Evolutionary conservation across 129 eudicot species (phyloP).

Genomic region (Arctium lappa): DNA sequence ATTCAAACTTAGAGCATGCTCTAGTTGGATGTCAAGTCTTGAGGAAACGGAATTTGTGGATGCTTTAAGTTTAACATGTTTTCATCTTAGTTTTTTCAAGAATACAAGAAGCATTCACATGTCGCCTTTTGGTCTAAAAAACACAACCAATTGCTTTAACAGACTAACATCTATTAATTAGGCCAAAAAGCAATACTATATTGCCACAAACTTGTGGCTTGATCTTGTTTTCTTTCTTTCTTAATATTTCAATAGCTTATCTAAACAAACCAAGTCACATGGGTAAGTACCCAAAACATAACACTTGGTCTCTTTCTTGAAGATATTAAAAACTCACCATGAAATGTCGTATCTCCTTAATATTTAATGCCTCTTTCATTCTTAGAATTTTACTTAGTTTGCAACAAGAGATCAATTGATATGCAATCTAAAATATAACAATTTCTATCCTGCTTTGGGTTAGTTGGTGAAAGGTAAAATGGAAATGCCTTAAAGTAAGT

Average conservation of each 20-base stretch:
- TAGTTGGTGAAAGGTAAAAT: too few relatives aligned
- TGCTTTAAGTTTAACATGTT: not conserved
- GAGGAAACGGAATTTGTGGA: not conserved
- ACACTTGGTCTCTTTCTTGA: constrained; percentile 33
- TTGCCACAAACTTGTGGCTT: not conserved
- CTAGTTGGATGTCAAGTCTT: not conserved
- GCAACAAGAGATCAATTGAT: too few relatives aligned
- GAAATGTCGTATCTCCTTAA: too few relatives aligned
- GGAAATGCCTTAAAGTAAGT: too few relatives aligned
- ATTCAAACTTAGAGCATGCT: not conserved
- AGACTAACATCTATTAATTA: not conserved
- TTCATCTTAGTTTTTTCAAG: not conserved
- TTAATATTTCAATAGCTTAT: not conserved
- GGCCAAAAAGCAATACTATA: not conserved
- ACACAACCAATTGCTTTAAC: not conserved
- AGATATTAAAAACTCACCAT: too few relatives aligned
- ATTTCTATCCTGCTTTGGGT: too few relatives aligned
- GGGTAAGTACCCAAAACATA: constrained; percentile 32
- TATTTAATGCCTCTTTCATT: too few relatives aligned
- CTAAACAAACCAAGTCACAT: constrained; percentile 31
- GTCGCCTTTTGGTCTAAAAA: not conserved
- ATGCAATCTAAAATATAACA: too few relatives aligned
- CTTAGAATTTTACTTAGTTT: too few relatives aligned
- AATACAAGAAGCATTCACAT: not conserved
- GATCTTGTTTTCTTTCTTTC: not conserved